Conservation (phyloP, 495 filamentous ascomycete species). For the Ramalina peruviana region DNA sequence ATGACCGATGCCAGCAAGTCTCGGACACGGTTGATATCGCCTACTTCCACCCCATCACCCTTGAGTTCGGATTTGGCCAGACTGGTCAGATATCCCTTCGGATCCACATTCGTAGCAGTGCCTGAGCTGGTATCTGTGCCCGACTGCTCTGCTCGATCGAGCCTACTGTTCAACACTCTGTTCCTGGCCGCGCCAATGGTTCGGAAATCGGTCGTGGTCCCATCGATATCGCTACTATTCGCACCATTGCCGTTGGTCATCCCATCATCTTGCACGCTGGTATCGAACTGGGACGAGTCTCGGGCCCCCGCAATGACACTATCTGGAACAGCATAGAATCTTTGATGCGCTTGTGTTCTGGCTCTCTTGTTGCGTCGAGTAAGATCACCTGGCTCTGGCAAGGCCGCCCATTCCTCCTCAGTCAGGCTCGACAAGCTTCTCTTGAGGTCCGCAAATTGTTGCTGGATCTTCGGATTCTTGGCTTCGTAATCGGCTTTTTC, state of each 20-base stretch:
- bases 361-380: slow-evolving; percentile 83
- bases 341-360: slow-evolving; percentile 60
- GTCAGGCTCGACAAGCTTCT: slow-evolving; percentile 73
- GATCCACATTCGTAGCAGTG: slow-evolving; percentile 83
- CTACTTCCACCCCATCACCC: slow-evolving; percentile 60
- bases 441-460: slow-evolving; percentile 95
- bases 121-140: slow-evolving; percentile 58
- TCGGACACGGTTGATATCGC: slow-evolving; percentile 93
- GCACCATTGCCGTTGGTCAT: slow-evolving; percentile 27
- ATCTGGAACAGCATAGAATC: slow-evolving; percentile 94
- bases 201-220: slow-evolving; percentile 95
- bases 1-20: slow-evolving; percentile 86
- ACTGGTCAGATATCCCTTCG: slow-evolving; percentile 88
- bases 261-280: slow-evolving; percentile 70
- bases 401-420: slow-evolving; percentile 91
- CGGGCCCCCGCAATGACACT: slow-evolving; percentile 83
- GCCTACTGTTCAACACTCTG: slow-evolving; percentile 77
- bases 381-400: slow-evolving; percentile 91
- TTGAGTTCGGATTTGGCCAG: slow-evolving; percentile 64
- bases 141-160: slow-evolving; percentile 74
- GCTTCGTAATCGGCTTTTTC: slow-evolving; percentile 90
- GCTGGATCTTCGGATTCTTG: slow-evolving; percentile 96
- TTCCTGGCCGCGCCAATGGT: slow-evolving; percentile 91
- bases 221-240: slow-evolving; percentile 45
- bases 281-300: slow-evolving; percentile 67